Evolutionary conservation across 2,329 filamentous ascomycete genomes (phyloP).

Genomic region (Cladorrhinum sp.): DNA sequence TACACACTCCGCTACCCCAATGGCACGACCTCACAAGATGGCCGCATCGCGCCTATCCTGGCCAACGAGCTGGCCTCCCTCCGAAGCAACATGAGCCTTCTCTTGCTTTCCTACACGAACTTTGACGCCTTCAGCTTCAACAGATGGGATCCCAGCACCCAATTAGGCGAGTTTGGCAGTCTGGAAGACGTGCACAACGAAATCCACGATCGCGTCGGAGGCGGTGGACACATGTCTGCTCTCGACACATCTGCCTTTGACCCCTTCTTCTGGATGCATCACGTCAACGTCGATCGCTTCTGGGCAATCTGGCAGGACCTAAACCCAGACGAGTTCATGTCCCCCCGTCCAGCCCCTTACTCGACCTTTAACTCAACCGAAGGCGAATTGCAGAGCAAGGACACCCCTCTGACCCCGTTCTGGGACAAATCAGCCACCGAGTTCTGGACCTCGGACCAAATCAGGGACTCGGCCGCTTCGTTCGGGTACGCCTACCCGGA

Average conservation of each 20-base stretch:
- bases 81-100: constrained; percentile 26
- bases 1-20: constrained; percentile 28
- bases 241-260: constrained; percentile 60
- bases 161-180: constrained; percentile 22
- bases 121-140: constrained; percentile 29
- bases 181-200: constrained; percentile 41
- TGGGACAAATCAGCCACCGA: constrained; percentile 28
- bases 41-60: constrained; percentile 27
- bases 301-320: constrained; percentile 56
- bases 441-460: constrained; percentile 32
- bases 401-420: constrained; percentile 30
- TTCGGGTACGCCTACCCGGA: constrained; percentile 32
- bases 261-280: constrained; percentile 58
- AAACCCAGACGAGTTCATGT: constrained; percentile 34
- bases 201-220: constrained; percentile 35
- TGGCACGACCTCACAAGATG: constrained; percentile 24
- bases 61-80: constrained; percentile 29
- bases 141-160: constrained; percentile 24
- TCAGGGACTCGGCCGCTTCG: constrained; percentile 24
- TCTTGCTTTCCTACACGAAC: constrained; percentile 26
- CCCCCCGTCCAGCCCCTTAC: constrained; percentile 30
- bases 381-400: constrained; percentile 19
- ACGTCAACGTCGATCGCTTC: constrained; percentile 62
- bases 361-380: constrained; percentile 28
- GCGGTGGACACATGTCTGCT: constrained; percentile 52